These are phyloP conservation scores for Iris pallida DNA, from an alignment of 116 monocot species.

Conservation along the genomic window DNA sequence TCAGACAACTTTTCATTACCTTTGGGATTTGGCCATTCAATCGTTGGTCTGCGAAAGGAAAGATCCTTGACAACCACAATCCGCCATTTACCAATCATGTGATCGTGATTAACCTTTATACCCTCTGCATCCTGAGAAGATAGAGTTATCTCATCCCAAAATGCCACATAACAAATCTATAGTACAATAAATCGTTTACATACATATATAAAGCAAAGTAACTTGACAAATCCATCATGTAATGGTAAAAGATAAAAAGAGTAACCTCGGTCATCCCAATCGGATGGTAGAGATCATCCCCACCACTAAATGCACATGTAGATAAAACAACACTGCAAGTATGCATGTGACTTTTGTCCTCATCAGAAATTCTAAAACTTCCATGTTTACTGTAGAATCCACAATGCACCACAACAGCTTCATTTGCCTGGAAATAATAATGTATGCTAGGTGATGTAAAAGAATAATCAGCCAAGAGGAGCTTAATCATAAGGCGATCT, in stretches of 20 bases:
- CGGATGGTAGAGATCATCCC: slow-evolving; percentile 92
- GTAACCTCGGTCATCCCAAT: slow-evolving; percentile 83
- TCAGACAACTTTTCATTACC: slow-evolving; percentile 24
- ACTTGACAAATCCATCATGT: not conserved
- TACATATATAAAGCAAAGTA: slow-evolving; percentile 7
- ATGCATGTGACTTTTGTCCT: slow-evolving; percentile 70
- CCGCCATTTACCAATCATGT: slow-evolving; percentile 82
- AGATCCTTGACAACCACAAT: slow-evolving; percentile 74
- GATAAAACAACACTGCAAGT: slow-evolving; percentile 72
- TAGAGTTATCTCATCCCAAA: slow-evolving; percentile 91
- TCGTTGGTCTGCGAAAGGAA: slow-evolving; percentile 86
- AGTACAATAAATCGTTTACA: not conserved
- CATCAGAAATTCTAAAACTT: slow-evolving; percentile 68
- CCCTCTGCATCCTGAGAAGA: slow-evolving; percentile 56
- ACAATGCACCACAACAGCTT: slow-evolving; percentile 65
- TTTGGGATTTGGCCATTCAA: slow-evolving; percentile 93
- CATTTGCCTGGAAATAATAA: slow-evolving; percentile 41
- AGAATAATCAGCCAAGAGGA: no score
- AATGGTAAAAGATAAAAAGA: not conserved
- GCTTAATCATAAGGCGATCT: no score
- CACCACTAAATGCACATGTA: slow-evolving; percentile 96
- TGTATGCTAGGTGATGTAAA: not conserved
- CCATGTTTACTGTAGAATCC: slow-evolving; percentile 85
- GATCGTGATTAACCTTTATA: slow-evolving; percentile 35
- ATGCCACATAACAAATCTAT: slow-evolving; percentile 89